phyloP scores from a whole-genome alignment of 1,284 basidiomycete species.

The Gomphus bonarii region DNA sequence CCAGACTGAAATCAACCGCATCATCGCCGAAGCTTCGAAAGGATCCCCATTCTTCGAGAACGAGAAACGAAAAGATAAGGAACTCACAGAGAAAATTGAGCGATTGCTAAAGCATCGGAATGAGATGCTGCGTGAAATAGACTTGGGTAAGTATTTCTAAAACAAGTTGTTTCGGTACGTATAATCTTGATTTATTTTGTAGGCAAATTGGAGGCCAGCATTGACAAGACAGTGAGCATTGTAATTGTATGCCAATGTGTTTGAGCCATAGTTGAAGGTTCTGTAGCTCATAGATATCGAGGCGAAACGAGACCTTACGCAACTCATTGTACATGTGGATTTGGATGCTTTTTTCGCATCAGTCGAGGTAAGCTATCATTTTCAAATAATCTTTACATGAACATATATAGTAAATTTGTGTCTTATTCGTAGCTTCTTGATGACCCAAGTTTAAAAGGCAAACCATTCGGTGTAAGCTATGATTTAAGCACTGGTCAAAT shows the following conservation, averaged over 20 bases:
- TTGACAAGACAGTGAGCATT: constrained; percentile 38
- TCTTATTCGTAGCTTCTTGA: constrained; percentile 40
- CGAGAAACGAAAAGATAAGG: constrained; percentile 76
- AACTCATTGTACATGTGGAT: constrained; percentile 81
- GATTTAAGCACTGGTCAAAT: not conserved
- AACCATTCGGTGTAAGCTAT: constrained; percentile 73
- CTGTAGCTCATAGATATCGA: constrained; percentile 69
- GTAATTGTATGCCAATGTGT: not conserved
- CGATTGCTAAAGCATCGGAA: constrained; percentile 58
- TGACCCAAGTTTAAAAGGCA: constrained; percentile 71
- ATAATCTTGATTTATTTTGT: not conserved
- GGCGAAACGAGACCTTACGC: constrained; percentile 64
- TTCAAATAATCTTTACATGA: not conserved
- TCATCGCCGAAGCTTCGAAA: constrained; percentile 73
- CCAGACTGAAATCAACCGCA: constrained; percentile 68
- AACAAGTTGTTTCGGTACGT: not conserved
- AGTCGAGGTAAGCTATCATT: constrained; percentile 37
- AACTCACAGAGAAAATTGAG: constrained; percentile 62
- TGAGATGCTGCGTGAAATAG: constrained; percentile 42
- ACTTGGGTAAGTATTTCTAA: constrained; percentile 40
- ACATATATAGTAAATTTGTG: constrained; percentile 18
- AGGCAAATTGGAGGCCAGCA: constrained; percentile 44
- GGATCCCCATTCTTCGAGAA: constrained; percentile 84
- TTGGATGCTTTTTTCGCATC: constrained; percentile 74
- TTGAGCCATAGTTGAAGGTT: not conserved